Evolutionary conservation across 2,329 filamentous ascomycete species (phyloP), one percentile per base, ranked within the genome.

Genomic region (Acephala macrosclerotiorum): DNA sequence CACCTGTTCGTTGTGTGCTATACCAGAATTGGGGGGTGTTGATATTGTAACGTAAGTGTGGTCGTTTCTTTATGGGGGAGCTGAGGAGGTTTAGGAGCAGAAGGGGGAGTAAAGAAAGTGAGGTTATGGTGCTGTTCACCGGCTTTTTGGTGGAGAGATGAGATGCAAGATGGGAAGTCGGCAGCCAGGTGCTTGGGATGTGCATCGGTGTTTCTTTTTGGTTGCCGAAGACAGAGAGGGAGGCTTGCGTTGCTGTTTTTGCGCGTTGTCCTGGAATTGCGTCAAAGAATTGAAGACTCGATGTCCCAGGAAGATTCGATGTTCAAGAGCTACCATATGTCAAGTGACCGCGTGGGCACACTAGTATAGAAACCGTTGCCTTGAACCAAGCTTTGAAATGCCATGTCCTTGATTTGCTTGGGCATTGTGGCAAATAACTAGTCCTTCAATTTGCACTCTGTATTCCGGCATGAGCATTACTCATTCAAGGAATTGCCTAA

Each of bases 51-150:
- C 45, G n/a, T 49, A 33, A 33, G 29, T 25, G 18, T 18, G 40
- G 6, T n/a, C n/a, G n/a, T 8, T 9, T 11, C 25, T 49, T 49
- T 49, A n/a, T 49, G 45, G 45, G 45, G 45, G 20, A 49, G n/a
- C 45, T 11, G 20, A 7, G 45, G 9, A 18, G 11, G 11, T n/a
- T 49, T 22, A 18, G 49, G 22, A 18, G 49, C 5, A 18, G 18
- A 25, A 22, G 18, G 49, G 25, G 18, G 49, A 42, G 18, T 42
- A 14, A 5, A 42, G 18, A n/a, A 14, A 42, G 25, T 26, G 47
- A 26, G 25, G 25, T 26, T 53, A 53, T 33, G 26, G 49, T 53
- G 49, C 18, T n/a, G 49, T 29, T 53, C 49, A 53, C 49, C 49
- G 49, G 18, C 49, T 29, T 53, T 53, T 18, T 53, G 49, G 25